A percentile compares a stretch with the other conserved stretches of the same genome.
phyloP scores from a whole-genome alignment of 2,329 filamentous ascomycete species.

The Colletotrichum navitas region DNA sequence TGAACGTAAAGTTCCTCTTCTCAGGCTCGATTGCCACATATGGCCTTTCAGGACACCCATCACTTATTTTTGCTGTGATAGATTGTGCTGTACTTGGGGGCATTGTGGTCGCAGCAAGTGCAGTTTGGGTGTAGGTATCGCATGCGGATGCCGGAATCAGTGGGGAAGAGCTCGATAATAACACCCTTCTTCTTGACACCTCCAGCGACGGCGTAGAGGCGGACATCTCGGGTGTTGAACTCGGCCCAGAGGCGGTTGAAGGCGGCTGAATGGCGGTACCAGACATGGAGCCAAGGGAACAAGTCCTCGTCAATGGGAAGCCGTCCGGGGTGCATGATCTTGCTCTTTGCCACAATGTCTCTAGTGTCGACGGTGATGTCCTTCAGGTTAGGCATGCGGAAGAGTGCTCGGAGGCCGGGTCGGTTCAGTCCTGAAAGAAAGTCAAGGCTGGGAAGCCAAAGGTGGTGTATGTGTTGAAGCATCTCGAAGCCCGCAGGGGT shows the following conservation, averaged over 20 bases:
- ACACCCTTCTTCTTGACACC: not conserved
- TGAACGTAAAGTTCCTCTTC: not conserved
- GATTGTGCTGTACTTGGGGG: not conserved
- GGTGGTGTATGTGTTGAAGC: not conserved
- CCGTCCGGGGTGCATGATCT: not conserved
- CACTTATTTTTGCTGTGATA: not conserved
- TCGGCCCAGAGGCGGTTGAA: not conserved
- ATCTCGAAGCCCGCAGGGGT: not conserved
- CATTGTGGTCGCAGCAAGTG: not conserved
- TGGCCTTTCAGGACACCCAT: not conserved
- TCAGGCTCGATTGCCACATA: not conserved
- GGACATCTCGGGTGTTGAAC: not conserved
- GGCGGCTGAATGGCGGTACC: not conserved
- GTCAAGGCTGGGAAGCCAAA: not conserved
- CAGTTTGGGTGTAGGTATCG: constrained; percentile 5
- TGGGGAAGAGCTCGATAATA: not conserved
- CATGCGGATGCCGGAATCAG: not conserved
- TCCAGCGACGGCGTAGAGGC: not conserved
- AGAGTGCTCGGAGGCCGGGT: not conserved
- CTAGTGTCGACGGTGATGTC: not conserved
- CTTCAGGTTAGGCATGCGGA: not conserved
- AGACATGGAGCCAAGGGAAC: not conserved
- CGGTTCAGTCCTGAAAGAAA: not conserved
- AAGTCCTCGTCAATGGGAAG: not conserved
- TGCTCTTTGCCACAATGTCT: not conserved